Evolutionary conservation across 331 rosid genomes (phyloP).

Genomic region (Dryas integrifolia): DNA sequence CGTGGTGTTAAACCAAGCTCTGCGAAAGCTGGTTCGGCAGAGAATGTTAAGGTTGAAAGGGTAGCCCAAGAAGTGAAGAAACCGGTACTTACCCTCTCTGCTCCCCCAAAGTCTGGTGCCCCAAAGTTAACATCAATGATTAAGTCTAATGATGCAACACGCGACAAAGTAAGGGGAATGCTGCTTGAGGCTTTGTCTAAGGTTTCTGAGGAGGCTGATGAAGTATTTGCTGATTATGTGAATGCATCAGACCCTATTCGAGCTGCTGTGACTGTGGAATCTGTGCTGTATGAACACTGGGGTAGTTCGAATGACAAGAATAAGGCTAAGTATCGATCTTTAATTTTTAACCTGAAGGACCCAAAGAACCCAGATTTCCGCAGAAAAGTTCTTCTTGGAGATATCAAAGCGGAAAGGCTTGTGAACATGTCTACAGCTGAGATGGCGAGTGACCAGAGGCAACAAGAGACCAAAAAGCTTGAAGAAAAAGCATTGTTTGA

Average conservation of each 20-base stretch:
- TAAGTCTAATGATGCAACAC: conserved; percentile 55
- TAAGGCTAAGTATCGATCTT: conserved; percentile 83
- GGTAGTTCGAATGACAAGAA: conserved; percentile 88
- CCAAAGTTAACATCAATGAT: conserved; percentile 75
- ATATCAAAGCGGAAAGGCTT: conserved; percentile 55
- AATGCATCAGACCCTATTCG: conserved; percentile 76
- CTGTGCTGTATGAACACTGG: conserved; percentile 80
- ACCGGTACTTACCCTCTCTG: conserved; percentile 36
- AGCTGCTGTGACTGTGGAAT: conserved; percentile 83
- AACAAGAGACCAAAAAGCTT: conserved; percentile 59
- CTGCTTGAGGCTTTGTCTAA: conserved; percentile 71
- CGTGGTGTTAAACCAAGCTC: conserved; percentile 47
- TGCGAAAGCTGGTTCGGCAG: conserved; percentile 36
- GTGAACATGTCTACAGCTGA: conserved; percentile 71
- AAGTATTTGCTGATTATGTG: conserved; percentile 49
- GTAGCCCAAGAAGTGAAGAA: conserved; percentile 54
- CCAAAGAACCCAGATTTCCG: conserved; percentile 89
- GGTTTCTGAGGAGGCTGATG: conserved; percentile 71
- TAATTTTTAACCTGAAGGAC: conserved; percentile 90
- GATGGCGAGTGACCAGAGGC: conserved; percentile 95
- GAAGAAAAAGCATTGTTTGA: conserved; percentile 80
- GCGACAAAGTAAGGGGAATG: conserved; percentile 81
- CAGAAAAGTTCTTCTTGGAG: conserved; percentile 82
- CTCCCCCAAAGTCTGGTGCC: conserved; percentile 54
- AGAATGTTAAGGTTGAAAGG: conserved; percentile 65